Base-by-base conservation (phyloP, 2,329 filamentous ascomycete genomes). In the Sporothrix euskadiensis region DNA sequence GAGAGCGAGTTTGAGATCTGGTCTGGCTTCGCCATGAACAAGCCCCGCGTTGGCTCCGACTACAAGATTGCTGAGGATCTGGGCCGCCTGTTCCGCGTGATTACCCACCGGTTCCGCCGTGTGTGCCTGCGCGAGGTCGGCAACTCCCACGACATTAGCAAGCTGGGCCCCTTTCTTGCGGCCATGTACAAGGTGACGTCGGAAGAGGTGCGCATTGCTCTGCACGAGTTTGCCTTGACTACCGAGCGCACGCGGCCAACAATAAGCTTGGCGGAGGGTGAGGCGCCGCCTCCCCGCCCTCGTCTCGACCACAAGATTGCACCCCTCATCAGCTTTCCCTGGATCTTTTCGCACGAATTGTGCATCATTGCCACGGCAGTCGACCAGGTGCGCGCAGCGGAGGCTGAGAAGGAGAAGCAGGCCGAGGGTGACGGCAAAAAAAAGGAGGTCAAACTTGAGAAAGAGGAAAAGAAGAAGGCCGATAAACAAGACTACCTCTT, bases 291-390 rank as follows among this genome's bases (percentile, higher is more conserved):
- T 19, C 44, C 14, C 44, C 12, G 4, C 4, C 44, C 44, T 19
- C 44, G 44, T 30, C 80, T 82, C 78, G 82, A 81, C 12, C 78
- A 84, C 1, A 84, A 84, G 9, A 82, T 83, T 1, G 91, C 94
- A 85, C 95, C 96, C 0, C 84, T 98, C 9, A 96, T 98, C 77
- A 96, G 91, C 74, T 98, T 98, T 78, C 95, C 96, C 0, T 99
- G 96, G 96, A 84, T 98, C 1, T 97, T 98, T 76, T 86, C 90
- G 14, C 86, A 87, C 61, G 88, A 94, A 74, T 84, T 97, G 4
- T 90, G 91, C 0, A 86, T 86, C 66, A 90, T 97, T 77, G 92
- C 91, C 1, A 88, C 63, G 8, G 72, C 72, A 3, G 32, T n/a
- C 14, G 69, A 73, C 1, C 7, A 52, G 32, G 56, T 4, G 16